A percentile compares a stretch with the other conserved stretches of the same genome.
Evolutionary conservation across 306 rosid genomes (phyloP).

Genomic region (Citrullus amarus): DNA sequence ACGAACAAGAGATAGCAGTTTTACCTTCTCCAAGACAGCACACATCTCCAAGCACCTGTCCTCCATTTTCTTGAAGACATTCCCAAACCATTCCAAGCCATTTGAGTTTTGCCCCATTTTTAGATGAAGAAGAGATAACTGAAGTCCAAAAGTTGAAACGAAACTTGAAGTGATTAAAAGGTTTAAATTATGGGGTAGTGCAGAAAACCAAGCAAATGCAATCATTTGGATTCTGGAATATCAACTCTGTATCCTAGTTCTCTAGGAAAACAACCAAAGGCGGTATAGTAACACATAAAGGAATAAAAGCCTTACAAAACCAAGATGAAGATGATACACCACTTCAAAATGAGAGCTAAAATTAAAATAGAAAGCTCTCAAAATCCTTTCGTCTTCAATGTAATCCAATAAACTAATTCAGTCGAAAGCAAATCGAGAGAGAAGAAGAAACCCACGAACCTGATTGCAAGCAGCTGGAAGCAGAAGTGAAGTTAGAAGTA

Average conservation of each 20-base stretch:
- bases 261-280: background rate
- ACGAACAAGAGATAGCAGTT: background rate
- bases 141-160: background rate
- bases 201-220: background rate
- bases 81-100: background rate
- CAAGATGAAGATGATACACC: background rate
- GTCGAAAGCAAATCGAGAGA: background rate
- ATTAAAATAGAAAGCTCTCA: no score
- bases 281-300: background rate
- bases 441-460: background rate
- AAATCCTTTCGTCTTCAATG: background rate
- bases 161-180: background rate
- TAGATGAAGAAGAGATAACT: background rate
- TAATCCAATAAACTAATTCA: background rate
- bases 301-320: background rate
- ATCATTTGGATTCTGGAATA: background rate
- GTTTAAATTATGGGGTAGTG: background rate
- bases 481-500: background rate
- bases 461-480: background rate
- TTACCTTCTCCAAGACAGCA: background rate
- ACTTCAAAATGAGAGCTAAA: background rate
- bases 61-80: slow-evolving; percentile 1
- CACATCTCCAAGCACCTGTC: background rate
- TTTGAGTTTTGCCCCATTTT: background rate
- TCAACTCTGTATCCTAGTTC: background rate